Evolutionary conservation across 1,284 basidiomycete species (phyloP).

Genomic region (Heimioporus retisporus): DNA sequence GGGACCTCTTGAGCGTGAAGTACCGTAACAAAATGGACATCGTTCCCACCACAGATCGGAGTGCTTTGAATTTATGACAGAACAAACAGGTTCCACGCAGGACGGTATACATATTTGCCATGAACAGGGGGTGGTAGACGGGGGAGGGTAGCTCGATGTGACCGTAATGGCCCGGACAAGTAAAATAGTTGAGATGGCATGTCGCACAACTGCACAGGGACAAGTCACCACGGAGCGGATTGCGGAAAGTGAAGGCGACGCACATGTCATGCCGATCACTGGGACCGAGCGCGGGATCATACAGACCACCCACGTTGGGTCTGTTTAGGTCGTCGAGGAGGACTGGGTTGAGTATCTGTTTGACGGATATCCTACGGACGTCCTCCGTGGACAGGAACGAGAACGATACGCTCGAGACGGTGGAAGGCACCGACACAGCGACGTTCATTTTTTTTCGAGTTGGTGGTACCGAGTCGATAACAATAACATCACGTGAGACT

Average conservation of each 20-base stretch:
- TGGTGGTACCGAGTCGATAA: slow-evolving; percentile 12
- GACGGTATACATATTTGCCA: slow-evolving; percentile 92
- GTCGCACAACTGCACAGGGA: slow-evolving; percentile 84
- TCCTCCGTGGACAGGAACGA: slow-evolving; percentile 96
- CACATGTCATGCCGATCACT: slow-evolving; percentile 91
- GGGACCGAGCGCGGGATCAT: slow-evolving; percentile 96
- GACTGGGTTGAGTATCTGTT: slow-evolving; percentile 95
- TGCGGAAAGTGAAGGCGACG: slow-evolving; percentile 45
- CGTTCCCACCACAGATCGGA: slow-evolving; percentile 76
- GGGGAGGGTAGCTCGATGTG: slow-evolving; percentile 98
- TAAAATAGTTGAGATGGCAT: slow-evolving; percentile 92
- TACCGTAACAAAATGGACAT: slow-evolving; percentile 18
- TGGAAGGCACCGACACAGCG: slow-evolving; percentile 88
- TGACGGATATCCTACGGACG: slow-evolving; percentile 94
- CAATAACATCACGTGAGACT: slow-evolving; percentile 31
- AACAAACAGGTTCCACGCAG: slow-evolving; percentile 95
- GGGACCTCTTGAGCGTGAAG: slow-evolving; percentile 19
- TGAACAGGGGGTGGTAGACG: slow-evolving; percentile 98
- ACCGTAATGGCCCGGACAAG: slow-evolving; percentile 99
- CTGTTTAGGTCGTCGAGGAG: slow-evolving; percentile 95
- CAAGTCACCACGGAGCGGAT: slow-evolving; percentile 11
- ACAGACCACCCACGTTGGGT: slow-evolving; percentile 94
- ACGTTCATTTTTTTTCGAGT: slow-evolving; percentile 82
- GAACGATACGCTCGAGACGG: slow-evolving; percentile 91
- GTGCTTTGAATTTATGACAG: slow-evolving; percentile 95